Base-by-base conservation (phyloP, 2,329 filamentous ascomycete genomes). In the Hymenoscyphus albidus region DNA sequence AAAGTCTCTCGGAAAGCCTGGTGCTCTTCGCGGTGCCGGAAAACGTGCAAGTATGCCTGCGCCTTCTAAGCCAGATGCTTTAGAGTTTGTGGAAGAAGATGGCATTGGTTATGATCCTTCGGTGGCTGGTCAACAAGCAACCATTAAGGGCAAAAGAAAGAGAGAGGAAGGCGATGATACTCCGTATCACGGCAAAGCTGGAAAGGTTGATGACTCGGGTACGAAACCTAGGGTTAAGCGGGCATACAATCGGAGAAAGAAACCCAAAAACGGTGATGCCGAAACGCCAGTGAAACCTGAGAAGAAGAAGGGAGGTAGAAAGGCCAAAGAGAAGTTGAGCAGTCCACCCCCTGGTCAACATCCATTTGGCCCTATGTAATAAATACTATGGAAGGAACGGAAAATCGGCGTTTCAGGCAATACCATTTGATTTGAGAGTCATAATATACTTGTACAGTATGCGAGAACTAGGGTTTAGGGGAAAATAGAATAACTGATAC, bases 161-260 rank as follows among this genome's bases (percentile, higher is more conserved):
- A 69, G 74, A 10, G 74, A 75, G 35, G 84, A 86, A 40, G 85
- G 87, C 7, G 85, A 88, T 67, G 75, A 77, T 0, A 68, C 68
- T 31, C 84, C 85, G 3, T 88, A 88, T 72, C 80, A 84, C 64
- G 84, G 85, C 2, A 85, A 86, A 68, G 82, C 82, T 2, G 85
- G 84, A 2, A 63, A 68, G 9, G 62, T 68, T 40, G 67, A 69
- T 57, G 71, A 67, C 6, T 62, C 70, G 14, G 65, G 64, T 35
- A 58, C 59, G 7, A 74, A 73, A 54, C 61, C 54, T 5, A 74
- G 73, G 51, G 62, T 59, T 58, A 74, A 74, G 63, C 63, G 70
- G 22, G 62, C 71, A 32, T 61, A 67, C 9, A 65, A 65, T 40
- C 61, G 69, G 54, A 72, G 72, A 55, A 74, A 71, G 65, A 74